Evolutionary conservation across 2,329 filamentous ascomycete species (phyloP).

Genomic region (Trichoderma brevicompactum): DNA sequence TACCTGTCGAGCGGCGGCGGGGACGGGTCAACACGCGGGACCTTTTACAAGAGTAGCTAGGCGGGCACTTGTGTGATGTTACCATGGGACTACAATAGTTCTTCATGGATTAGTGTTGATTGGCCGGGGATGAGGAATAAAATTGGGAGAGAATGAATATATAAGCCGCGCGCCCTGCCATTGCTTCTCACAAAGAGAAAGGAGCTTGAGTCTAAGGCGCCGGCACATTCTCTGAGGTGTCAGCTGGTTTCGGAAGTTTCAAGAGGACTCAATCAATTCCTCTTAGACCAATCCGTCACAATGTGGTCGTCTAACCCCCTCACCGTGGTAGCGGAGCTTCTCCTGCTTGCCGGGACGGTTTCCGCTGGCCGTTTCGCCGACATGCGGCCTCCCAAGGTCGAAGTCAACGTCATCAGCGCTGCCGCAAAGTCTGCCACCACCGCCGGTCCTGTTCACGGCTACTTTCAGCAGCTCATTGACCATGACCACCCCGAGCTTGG

Average conservation of each 20-base stretch:
- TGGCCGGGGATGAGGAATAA: neutral
- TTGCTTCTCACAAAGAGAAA: neutral
- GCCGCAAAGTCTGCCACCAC: neutral
- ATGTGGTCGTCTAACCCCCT: conserved; percentile 19
- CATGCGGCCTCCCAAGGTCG: conserved; percentile 7
- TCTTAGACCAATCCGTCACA: neutral
- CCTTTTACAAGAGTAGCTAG: conserved; percentile 8
- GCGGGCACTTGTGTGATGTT: conserved; percentile 13
- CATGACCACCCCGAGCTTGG: conserved; percentile 60
- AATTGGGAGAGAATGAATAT: neutral
- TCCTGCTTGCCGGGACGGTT: conserved; percentile 8
- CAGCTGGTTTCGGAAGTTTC: neutral
- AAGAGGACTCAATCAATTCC: neutral
- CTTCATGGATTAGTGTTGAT: neutral
- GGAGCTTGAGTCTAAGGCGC: neutral
- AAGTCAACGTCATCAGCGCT: neutral
- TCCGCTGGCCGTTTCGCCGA: neutral
- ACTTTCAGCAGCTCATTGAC: conserved; percentile 62
- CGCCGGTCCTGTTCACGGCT: conserved; percentile 25
- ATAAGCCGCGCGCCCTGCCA: neutral
- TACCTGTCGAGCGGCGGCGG: neutral
- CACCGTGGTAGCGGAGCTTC: conserved; percentile 24
- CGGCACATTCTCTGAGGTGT: neutral
- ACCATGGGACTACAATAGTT: conserved; percentile 21
- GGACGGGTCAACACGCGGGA: neutral